Evolutionary conservation across 441 rosid genomes (phyloP), one percentile per base, ranked within the genome.

Genomic region (Pelargonium fulgidum): DNA sequence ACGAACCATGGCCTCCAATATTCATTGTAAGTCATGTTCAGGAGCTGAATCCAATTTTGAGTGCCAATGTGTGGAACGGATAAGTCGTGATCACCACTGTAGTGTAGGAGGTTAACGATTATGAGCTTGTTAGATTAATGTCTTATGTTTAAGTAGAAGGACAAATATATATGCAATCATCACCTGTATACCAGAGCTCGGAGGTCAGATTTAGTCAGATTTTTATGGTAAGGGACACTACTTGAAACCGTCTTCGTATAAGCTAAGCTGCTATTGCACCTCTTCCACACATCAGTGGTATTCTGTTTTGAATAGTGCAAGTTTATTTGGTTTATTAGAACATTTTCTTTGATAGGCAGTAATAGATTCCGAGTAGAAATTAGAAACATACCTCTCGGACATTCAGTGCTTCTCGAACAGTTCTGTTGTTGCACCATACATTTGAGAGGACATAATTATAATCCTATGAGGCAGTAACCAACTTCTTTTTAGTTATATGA

Each of bases 151-250:
- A 26, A 22, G 24, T 22, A 22, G 24, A 22, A 22, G 10, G 24
- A 4, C 26, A 44, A 47, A 63, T 16, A n/a, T 47, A 26, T 41
- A 24, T 42, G 47, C n/a, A 1, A 42, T 42, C 10, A 50, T 50
- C 11, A 77, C 78, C 81, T 77, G 75, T 73, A 77, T 5, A 77
- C 42, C 14, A 77, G 72, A 64, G 80, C 80, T 58, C 77, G 61
- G 36, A 77, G 77, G 61, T 66, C 42, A 0, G 77, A 26, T 13
- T 41, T 67, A 3, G 68, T 62, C 36, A 77, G 47, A 59, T 73
- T 73, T 33, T 7, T 11, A 29, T 77, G 80, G 71, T 54, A 77
- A 11, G 1, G 41, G 0, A 73, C 72, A n/a, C 2, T 33, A 24
- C 72, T 73, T 3, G 67, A 9, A 50, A 73, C 70, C 47, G 77